A percentile compares a stretch with the other conserved stretches of the same genome.
Evolutionary conservation across 768 basidiomycete species (phyloP).

Genomic region (Leccinum uliginosum): DNA sequence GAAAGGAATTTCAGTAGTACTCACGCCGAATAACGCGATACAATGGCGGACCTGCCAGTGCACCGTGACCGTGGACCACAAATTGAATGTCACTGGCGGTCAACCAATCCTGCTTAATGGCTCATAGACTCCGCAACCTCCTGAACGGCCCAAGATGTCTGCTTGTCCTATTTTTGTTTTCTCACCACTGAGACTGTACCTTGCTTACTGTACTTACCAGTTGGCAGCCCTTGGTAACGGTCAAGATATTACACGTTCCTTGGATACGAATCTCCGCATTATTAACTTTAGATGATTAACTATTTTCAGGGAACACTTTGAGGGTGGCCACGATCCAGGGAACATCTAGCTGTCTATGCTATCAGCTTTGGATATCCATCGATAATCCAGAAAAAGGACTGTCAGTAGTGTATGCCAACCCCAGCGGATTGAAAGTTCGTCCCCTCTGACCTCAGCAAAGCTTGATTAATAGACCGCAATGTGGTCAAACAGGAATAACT

Average conservation of each 20-base stretch:
- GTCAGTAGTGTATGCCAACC: not conserved
- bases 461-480: not conserved
- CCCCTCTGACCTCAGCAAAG: not conserved
- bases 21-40: not conserved
- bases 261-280: not conserved
- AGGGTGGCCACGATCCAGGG: not conserved
- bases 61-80: not conserved
- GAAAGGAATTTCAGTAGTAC: not conserved
- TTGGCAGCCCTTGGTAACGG: not conserved
- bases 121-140: not conserved
- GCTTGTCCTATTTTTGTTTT: not conserved
- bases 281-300: not conserved
- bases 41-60: not conserved
- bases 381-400: not conserved
- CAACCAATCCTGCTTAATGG: not conserved
- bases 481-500: not conserved
- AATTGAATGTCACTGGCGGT: not conserved
- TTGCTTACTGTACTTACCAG: not conserved
- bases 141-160: not conserved
- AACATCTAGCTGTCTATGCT: not conserved
- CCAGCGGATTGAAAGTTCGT: not conserved
- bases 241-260: not conserved
- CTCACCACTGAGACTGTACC: not conserved
- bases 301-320: not conserved
- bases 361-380: not conserved